A percentile compares a stretch with the other conserved stretches of the same genome.
These are phyloP conservation scores for Acarospora socialis DNA, from an alignment of 2,329 filamentous ascomycete species.

Conservation along the genomic window DNA sequence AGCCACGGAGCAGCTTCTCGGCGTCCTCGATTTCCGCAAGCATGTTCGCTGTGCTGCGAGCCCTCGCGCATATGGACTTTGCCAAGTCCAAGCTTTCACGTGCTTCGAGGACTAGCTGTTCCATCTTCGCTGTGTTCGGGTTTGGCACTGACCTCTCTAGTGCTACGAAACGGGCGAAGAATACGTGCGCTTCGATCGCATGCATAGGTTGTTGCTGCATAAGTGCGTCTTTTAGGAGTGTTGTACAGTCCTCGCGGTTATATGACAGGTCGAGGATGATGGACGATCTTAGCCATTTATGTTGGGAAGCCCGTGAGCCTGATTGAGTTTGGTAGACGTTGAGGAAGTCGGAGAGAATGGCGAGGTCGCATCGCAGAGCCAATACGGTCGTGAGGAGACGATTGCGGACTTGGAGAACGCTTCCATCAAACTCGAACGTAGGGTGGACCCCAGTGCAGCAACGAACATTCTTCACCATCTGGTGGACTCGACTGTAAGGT, in stretches of 20 bases:
- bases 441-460: slow-evolving; percentile 16
- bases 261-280: slow-evolving; percentile 20
- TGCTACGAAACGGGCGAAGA: slow-evolving; percentile 34
- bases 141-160: slow-evolving; percentile 25
- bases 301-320: slow-evolving; percentile 1
- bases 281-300: slow-evolving; percentile 1
- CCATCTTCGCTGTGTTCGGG: slow-evolving; percentile 2
- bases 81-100: slow-evolving; percentile 16
- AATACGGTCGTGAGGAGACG: slow-evolving; percentile 31
- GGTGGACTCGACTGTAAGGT: slow-evolving; percentile 24
- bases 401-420: slow-evolving; percentile 24
- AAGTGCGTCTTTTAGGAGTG: slow-evolving; percentile 27
- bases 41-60: slow-evolving; percentile 23
- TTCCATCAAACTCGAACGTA: slow-evolving; percentile 17
- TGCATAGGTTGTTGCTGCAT: slow-evolving; percentile 26
- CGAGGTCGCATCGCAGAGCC: slow-evolving; percentile 34
- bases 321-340: slow-evolving; percentile 1
- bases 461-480: slow-evolving; percentile 22
- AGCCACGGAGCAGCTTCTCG: slow-evolving; percentile 31
- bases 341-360: slow-evolving; percentile 33
- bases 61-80: slow-evolving; percentile 17
- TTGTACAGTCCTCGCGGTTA: slow-evolving; percentile 27
- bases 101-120: slow-evolving; percentile 6
- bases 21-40: slow-evolving; percentile 33
- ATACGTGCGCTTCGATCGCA: slow-evolving; percentile 38